Conservation (phyloP, 768 basidiomycete species). For the Tylopilus balloui region DNA sequence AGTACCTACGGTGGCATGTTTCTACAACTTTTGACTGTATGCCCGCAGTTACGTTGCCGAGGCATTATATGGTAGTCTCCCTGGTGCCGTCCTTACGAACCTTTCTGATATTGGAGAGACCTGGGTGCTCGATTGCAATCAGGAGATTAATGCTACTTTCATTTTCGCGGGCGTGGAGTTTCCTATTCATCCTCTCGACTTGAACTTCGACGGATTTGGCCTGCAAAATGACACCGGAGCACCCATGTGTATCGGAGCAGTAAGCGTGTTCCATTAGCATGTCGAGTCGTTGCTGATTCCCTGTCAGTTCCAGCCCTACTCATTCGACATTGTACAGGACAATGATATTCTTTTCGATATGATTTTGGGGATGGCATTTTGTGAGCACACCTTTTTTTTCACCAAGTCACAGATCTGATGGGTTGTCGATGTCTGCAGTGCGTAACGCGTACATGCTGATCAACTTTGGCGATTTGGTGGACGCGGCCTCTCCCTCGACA, state of each 20-base stretch:
- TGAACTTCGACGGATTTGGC: constrained; percentile 31
- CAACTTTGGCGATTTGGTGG: constrained; percentile 60
- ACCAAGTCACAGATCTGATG: not conserved
- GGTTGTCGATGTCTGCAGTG: constrained; percentile 35
- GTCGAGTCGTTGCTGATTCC: not conserved
- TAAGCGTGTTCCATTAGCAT: constrained; percentile 25
- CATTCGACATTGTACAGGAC: constrained; percentile 37
- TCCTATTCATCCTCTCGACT: constrained; percentile 66
- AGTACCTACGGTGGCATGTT: constrained; percentile 8
- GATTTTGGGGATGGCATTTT: constrained; percentile 70
- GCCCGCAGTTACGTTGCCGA: constrained; percentile 46
- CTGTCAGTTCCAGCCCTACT: constrained; percentile 64
- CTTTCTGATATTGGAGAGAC: constrained; percentile 38
- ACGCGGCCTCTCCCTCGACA: constrained; percentile 34
- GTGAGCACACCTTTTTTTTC: constrained; percentile 35
- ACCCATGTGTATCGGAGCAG: constrained; percentile 39
- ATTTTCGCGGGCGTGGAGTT: constrained; percentile 51
- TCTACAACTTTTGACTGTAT: constrained; percentile 12
- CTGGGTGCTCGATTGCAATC: constrained; percentile 62
- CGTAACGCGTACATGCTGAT: constrained; percentile 62
- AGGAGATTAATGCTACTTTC: constrained; percentile 62
- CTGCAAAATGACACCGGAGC: constrained; percentile 19
- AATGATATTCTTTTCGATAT: constrained; percentile 44
- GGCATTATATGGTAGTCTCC: constrained; percentile 55
- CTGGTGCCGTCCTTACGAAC: constrained; percentile 47